Evolutionary conservation across 768 basidiomycete genomes (phyloP), one percentile per base, ranked within the genome.

Genomic region (Trametes maxima): DNA sequence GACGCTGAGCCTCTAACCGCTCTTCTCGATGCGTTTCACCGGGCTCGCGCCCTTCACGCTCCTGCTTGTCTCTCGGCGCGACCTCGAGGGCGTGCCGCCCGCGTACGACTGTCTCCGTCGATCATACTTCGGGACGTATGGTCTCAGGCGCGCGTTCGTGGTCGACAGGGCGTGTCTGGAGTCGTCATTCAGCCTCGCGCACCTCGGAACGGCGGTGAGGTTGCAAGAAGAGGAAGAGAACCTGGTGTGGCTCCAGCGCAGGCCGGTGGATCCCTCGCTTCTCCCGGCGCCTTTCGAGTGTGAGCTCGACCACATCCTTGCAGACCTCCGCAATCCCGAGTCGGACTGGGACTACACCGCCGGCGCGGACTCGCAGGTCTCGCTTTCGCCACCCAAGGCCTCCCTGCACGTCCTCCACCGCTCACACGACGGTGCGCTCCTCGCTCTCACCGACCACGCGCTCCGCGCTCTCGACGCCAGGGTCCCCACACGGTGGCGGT

Each of bases 401-500:
- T 16, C 19, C 5, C 39, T 37, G 5, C 1, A 35, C 17, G 54
- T 84, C 19, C 74, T 84, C 65, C 75, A 83, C 65, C 72, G 70
- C 14, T 74, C 78, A 2, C 36, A 70, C 2, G 71, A 75, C 14
- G 80, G 82, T 11, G 80, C 80, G 1, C 74, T 90, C 16, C 63
- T 89, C 48, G 79, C 84, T 1, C 49, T 65, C 17, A 56, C 49
- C 53, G n/a, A 48, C 6, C 6, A 28, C 5, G 69, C 88, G 24
- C 73, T 76, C 33, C 66, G 68, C 0, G 69, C 68, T 3, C 69
- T 76, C 22, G 82, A 80, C 42, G 67, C 69, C 45, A 69, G 68
- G 13, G 76, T 94, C 63, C 93, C 91, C 1, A 79, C 78, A 12
- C 87, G 83, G 75, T 90, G 90, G 84, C 90, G 85, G 63, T 82